These are phyloP conservation scores for Euphorbia celastroides DNA, from an alignment of 441 rosid species.

Conservation along the genomic window DNA sequence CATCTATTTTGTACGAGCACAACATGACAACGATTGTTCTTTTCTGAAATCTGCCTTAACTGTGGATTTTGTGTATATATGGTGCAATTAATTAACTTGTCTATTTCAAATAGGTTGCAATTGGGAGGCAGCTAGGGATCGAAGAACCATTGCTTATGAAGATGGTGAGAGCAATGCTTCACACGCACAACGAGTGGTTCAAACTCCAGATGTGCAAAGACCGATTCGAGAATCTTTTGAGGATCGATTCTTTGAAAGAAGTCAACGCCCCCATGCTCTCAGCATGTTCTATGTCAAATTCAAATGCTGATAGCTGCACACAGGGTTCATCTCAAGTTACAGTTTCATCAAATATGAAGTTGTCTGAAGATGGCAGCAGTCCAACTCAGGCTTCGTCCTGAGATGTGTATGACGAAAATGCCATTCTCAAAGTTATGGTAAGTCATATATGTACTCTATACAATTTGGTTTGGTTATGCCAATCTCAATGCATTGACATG, in stretches of 20 bases:
- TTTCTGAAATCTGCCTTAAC: no score
- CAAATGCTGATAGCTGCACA: constrained; percentile 55
- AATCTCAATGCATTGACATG: not conserved
- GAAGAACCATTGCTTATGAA: constrained; percentile 90
- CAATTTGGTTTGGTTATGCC: no score
- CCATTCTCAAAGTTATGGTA: constrained; percentile 94
- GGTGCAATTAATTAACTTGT: no score
- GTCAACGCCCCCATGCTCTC: constrained; percentile 45
- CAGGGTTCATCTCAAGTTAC: constrained; percentile 76
- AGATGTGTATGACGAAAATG: constrained; percentile 77
- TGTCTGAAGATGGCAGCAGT: constrained; percentile 75
- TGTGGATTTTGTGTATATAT: no score
- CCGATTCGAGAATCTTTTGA: constrained; percentile 59
- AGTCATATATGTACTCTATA: constrained; percentile 22
- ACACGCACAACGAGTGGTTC: constrained; percentile 79
- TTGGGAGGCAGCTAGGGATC: constrained; percentile 70
- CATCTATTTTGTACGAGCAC: no score
- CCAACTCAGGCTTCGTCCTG: constrained; percentile 60
- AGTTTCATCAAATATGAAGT: constrained; percentile 52
- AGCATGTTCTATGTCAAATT: constrained; percentile 44
- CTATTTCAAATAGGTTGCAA: constrained; percentile 46
- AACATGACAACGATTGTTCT: no score
- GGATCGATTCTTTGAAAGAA: constrained; percentile 79
- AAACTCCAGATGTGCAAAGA: constrained; percentile 98
- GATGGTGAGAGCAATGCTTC: constrained; percentile 80